A percentile compares a stretch with the other conserved stretches of the same genome.
Conservation (phyloP, 306 rosid genomes). For the Malus fusca region DNA sequence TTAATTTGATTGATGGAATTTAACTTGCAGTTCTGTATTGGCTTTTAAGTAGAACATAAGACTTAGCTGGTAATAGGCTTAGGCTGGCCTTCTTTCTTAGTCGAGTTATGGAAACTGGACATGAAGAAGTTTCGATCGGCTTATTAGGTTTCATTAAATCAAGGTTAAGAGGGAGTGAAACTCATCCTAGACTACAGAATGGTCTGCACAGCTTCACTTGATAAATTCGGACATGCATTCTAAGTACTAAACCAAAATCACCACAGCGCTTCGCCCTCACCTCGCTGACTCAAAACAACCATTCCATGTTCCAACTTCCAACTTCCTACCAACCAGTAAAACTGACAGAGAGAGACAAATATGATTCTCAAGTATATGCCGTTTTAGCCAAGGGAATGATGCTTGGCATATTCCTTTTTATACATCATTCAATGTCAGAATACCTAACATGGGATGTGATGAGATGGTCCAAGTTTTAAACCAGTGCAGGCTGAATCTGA, state of each 20-base stretch:
- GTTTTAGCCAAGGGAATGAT: neutral
- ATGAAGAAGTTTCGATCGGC: neutral
- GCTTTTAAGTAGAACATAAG: neutral
- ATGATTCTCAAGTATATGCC: constrained; percentile 8
- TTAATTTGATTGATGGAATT: neutral
- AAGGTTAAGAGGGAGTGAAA: neutral
- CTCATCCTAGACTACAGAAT: no score
- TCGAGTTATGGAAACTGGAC: neutral
- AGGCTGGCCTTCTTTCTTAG: neutral
- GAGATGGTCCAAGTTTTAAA: no score
- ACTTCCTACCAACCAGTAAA: neutral
- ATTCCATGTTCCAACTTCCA: neutral
- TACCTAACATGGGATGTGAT: no score
- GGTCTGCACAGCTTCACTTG: no score
- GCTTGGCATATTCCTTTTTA: constrained; percentile 2
- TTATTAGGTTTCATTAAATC: neutral
- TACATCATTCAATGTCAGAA: neutral
- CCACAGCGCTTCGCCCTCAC: no score
- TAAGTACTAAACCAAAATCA: no score
- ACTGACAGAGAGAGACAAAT: neutral
- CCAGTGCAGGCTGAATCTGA: neutral
- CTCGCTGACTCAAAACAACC: neutral
- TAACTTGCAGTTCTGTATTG: neutral
- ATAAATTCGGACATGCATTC: no score
- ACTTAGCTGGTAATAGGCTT: neutral